These are phyloP conservation scores for Populus tomentosa DNA, from an alignment of 441 rosid genomes.

Conservation along the genomic window DNA sequence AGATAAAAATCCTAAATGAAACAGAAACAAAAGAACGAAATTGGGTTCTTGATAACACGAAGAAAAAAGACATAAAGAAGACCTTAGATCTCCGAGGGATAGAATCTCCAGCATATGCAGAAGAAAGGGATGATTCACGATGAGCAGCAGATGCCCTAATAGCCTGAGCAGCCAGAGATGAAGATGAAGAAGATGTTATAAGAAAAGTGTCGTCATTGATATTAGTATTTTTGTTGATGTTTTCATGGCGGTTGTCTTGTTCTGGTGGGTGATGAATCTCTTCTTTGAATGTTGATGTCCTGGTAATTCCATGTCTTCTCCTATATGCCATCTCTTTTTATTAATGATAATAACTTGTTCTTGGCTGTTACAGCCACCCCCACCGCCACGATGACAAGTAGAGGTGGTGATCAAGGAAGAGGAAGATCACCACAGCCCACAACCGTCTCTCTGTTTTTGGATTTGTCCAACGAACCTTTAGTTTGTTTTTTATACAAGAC, in stretches of 20 bases:
- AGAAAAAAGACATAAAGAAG: not conserved
- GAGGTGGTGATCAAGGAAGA: not conserved
- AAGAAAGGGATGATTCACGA: constrained; percentile 44
- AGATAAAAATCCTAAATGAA: not conserved
- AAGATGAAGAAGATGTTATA: constrained; percentile 47
- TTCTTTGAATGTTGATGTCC: constrained; percentile 77
- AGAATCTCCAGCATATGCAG: constrained; percentile 31
- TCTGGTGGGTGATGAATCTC: constrained; percentile 45
- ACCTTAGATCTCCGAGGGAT: constrained; percentile 63
- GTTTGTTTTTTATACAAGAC: constrained; percentile 3
- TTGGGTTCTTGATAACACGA: not conserved
- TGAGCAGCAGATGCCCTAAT: constrained; percentile 64
- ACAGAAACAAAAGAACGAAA: not conserved
- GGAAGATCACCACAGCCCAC: constrained; percentile 1
- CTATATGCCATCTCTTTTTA: constrained; percentile 64
- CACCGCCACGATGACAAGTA: not conserved
- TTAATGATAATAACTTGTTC: not conserved
- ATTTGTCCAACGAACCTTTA: constrained; percentile 26
- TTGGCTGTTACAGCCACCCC: constrained; percentile 10
- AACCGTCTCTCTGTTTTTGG: constrained; percentile 12
- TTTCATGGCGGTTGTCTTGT: constrained; percentile 1
- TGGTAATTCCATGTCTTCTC: constrained; percentile 77
- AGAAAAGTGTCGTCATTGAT: constrained; percentile 37
- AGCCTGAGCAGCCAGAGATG: constrained; percentile 78
- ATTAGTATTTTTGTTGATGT: constrained; percentile 17